Conservation (phyloP, 2,329 filamentous ascomycete genomes). For the Fusarium nelsonii region DNA sequence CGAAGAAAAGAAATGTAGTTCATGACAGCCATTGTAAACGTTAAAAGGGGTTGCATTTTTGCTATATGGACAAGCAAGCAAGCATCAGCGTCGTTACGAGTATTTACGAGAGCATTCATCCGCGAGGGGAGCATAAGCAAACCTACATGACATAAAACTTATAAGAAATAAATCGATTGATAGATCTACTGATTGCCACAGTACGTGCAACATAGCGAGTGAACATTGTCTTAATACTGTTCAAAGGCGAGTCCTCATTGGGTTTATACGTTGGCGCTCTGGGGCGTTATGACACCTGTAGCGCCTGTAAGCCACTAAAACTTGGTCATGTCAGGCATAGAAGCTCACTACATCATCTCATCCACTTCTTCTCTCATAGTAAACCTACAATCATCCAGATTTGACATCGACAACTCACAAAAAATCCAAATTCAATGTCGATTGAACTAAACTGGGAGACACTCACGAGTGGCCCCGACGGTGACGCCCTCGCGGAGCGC, state of each 20-base stretch:
- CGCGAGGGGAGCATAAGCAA: background rate
- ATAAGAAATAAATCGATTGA: slow-evolving; percentile 21
- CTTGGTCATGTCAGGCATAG: slow-evolving; percentile 2
- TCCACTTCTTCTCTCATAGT: slow-evolving; percentile 19
- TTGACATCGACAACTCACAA: background rate
- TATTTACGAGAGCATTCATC: slow-evolving; percentile 30
- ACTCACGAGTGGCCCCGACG: slow-evolving; percentile 89
- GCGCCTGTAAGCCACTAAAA: slow-evolving; percentile 21
- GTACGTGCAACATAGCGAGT: background rate
- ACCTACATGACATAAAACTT: background rate
- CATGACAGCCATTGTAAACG: slow-evolving; percentile 13
- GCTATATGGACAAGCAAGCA: slow-evolving; percentile 15
- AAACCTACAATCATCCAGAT: background rate
- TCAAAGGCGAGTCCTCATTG: background rate
- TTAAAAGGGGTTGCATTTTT: slow-evolving; percentile 25
- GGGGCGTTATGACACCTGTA: background rate
- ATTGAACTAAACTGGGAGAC: slow-evolving; percentile 98
- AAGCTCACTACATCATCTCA: slow-evolving; percentile 12
- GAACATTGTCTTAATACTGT: background rate
- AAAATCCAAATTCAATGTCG: slow-evolving; percentile 73
- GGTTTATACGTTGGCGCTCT: background rate
- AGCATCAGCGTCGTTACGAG: slow-evolving; percentile 29
- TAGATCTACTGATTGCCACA: slow-evolving; percentile 6
- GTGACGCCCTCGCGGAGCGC: slow-evolving; percentile 82
- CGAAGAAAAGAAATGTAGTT: slow-evolving; percentile 10